A percentile compares a stretch with the other conserved stretches of the same genome.
Conservation (phyloP, 148 eudicot species). For the Dianthus caryophyllus region DNA sequence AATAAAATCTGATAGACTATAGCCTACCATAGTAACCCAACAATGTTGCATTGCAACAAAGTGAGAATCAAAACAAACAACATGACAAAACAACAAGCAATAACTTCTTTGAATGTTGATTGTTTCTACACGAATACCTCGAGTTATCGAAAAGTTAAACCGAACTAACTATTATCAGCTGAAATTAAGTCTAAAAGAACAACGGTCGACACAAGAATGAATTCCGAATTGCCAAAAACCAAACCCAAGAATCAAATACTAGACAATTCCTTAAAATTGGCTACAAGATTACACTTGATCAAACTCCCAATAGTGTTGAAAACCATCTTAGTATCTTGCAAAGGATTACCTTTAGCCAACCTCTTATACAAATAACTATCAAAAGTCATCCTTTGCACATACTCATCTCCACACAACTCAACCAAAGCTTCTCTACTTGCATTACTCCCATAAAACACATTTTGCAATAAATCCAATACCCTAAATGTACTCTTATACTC, state of each 20-base stretch:
- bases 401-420: constrained; percentile 88
- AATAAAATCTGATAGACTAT: too few species aligned
- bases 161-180: too few species aligned
- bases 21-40: too few species aligned
- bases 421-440: constrained; percentile 86
- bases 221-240: not conserved
- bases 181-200: too few species aligned
- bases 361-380: constrained; percentile 94
- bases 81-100: too few species aligned
- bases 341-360: constrained; percentile 54
- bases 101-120: not conserved
- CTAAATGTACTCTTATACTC: constrained; percentile 55
- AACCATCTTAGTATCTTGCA: constrained; percentile 71
- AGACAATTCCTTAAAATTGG: constrained; percentile 36
- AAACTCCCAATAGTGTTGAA: constrained; percentile 68
- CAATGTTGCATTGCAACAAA: too few species aligned
- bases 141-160: too few species aligned
- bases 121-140: not conserved
- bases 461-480: constrained; percentile 78
- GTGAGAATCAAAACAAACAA: too few species aligned
- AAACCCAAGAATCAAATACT: constrained; percentile 16
- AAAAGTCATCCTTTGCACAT: constrained; percentile 95
- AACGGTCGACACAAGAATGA: not conserved
- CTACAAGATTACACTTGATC: constrained; percentile 55
- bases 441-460: constrained; percentile 70